These are phyloP conservation scores for Penicillium goetzii DNA, from an alignment of 495 filamentous ascomycete species.

Conservation along the genomic window DNA sequence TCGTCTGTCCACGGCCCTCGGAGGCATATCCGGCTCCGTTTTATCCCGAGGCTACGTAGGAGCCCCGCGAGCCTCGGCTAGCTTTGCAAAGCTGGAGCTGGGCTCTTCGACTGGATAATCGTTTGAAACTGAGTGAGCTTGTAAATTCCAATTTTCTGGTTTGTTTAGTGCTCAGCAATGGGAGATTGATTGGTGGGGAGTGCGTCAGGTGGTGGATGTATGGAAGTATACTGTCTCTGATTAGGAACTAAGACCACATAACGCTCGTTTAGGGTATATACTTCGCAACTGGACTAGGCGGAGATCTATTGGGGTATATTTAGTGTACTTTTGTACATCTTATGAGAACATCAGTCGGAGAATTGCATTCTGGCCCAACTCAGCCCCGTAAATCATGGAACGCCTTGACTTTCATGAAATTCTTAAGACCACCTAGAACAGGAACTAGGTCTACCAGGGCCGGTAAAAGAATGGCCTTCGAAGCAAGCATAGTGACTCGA, in stretches of 20 bases:
- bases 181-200: background rate
- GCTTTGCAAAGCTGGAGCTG: conserved; percentile 6
- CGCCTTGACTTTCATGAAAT: background rate
- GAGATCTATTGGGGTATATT: conserved; percentile 2
- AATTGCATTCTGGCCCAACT: conserved; percentile 25
- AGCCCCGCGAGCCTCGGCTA: conserved; percentile 26
- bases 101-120: conserved; percentile 8
- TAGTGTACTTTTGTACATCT: background rate
- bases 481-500: background rate
- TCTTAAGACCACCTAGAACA: background rate
- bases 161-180: background rate
- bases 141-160: background rate
- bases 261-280: conserved; percentile 20
- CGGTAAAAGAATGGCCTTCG: background rate
- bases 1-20: conserved; percentile 16
- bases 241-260: conserved; percentile 25
- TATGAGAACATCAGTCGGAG: conserved; percentile 19
- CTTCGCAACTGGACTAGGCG: conserved; percentile 29
- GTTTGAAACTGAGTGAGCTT: background rate
- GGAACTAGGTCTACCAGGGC: background rate
- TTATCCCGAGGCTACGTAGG: conserved; percentile 28
- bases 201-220: background rate
- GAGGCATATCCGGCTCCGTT: conserved; percentile 23
- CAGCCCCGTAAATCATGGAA: background rate
- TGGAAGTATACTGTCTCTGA: conserved; percentile 14